These are phyloP conservation scores for Pyrus hybrid DNA, from an alignment of 331 rosid species.

Conservation along the genomic window DNA sequence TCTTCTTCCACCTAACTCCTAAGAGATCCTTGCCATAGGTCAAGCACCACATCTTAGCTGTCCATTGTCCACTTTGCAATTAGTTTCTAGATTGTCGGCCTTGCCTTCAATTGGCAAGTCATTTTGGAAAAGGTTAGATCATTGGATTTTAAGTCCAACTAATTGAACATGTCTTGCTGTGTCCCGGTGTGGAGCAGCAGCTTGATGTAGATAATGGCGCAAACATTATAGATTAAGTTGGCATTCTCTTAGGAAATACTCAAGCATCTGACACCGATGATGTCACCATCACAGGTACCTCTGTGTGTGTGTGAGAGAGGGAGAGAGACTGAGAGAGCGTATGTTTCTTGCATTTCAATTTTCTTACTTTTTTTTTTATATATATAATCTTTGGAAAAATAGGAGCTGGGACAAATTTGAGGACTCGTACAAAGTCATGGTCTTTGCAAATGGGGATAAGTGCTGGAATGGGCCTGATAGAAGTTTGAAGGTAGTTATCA, in stretches of 20 bases:
- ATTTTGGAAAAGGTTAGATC: background rate
- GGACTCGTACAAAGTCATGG: constrained; percentile 71
- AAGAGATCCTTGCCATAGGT: background rate
- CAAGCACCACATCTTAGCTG: background rate
- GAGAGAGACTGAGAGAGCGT: too few relatives aligned
- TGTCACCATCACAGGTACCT: background rate
- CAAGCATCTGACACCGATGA: background rate
- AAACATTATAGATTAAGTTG: background rate
- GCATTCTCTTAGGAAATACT: background rate
- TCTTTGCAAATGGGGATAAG: constrained; percentile 73
- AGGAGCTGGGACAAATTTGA: constrained; percentile 97
- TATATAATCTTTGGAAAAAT: constrained; percentile 9
- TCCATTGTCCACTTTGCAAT: background rate
- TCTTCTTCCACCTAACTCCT: background rate
- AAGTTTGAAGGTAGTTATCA: constrained; percentile 74
- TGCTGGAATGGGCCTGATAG: constrained; percentile 99
- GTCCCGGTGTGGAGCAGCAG: background rate
- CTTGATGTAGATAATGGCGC: background rate
- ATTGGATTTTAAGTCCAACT: background rate
- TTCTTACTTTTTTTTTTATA: background rate
- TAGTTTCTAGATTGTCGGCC: constrained; percentile 11
- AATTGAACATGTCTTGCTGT: background rate
- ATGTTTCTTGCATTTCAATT: background rate
- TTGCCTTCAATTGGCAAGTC: constrained; percentile 3
- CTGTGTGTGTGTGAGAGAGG: background rate